These are phyloP conservation scores for Wallacemonas rigidus DNA, from an alignment of 208 protist genomes.

Conservation along the genomic window DNA sequence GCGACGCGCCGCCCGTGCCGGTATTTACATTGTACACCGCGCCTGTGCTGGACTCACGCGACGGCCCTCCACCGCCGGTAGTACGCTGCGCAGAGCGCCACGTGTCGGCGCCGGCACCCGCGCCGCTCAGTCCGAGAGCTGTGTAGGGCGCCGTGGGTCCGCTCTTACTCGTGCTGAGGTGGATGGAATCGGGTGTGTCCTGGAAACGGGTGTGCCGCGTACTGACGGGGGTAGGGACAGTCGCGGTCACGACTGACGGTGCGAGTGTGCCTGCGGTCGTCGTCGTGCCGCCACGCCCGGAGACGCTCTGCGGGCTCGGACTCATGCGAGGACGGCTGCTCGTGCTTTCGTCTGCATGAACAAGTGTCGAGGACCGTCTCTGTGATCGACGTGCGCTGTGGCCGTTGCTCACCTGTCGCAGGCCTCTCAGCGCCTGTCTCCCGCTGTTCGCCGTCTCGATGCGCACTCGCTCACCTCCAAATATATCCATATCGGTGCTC, in stretches of 20 bases:
- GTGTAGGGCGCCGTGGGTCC: neutral
- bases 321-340: neutral
- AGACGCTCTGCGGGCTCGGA: neutral
- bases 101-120: too few species aligned
- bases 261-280: neutral
- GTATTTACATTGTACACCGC: too few species aligned
- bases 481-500: neutral
- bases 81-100: too few species aligned
- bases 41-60: too few species aligned
- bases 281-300: neutral
- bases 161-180: neutral
- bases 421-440: too few species aligned
- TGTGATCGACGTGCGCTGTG: too few species aligned
- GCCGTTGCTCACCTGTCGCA: too few species aligned
- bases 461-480: neutral
- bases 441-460: constrained; percentile 6
- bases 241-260: neutral
- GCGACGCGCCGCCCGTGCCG: neutral
- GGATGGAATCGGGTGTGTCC: neutral
- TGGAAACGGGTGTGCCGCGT: neutral
- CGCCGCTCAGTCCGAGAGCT: neutral
- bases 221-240: neutral
- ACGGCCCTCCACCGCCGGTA: too few species aligned
- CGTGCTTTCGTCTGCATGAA: neutral
- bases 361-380: too few species aligned